Conservation (phyloP, 1,284 basidiomycete genomes). For the Wallemia ichthyophaga region DNA sequence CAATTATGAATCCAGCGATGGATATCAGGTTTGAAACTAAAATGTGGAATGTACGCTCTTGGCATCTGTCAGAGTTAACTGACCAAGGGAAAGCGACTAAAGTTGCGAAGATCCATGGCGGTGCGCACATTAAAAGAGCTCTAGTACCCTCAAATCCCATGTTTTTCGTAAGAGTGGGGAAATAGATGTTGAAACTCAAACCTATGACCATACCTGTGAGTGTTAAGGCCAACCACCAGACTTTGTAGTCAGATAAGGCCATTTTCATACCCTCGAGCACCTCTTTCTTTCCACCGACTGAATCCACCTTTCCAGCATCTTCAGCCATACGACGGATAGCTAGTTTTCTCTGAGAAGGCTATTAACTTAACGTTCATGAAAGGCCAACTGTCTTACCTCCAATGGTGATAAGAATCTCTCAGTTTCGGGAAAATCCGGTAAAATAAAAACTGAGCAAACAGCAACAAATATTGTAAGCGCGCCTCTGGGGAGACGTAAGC, state of each 20-base stretch:
- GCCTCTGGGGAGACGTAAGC: not conserved
- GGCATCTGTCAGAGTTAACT: not conserved
- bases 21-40: not conserved
- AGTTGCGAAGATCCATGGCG: conserved; percentile 7
- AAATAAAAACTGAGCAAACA: not conserved
- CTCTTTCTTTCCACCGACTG: not conserved
- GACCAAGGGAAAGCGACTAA: conserved; percentile 4
- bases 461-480: not conserved
- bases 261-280: not conserved
- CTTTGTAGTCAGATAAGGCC: not conserved
- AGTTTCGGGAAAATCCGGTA: not conserved
- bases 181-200: conserved; percentile 14
- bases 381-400: too few relatives aligned
- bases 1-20: not conserved
- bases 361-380: too few relatives aligned
- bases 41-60: not conserved
- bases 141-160: conserved; percentile 11
- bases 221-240: conserved; percentile 8
- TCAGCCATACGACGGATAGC: not conserved
- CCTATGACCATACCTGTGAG: conserved; percentile 9
- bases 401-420: not conserved
- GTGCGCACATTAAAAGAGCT: conserved; percentile 10
- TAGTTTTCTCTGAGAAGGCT: not conserved
- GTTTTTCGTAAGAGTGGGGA: conserved; percentile 20
- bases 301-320: not conserved